These are phyloP conservation scores for Acanthamoeba triangularis DNA, from an alignment of 208 protist genomes.

Conservation along the genomic window DNA sequence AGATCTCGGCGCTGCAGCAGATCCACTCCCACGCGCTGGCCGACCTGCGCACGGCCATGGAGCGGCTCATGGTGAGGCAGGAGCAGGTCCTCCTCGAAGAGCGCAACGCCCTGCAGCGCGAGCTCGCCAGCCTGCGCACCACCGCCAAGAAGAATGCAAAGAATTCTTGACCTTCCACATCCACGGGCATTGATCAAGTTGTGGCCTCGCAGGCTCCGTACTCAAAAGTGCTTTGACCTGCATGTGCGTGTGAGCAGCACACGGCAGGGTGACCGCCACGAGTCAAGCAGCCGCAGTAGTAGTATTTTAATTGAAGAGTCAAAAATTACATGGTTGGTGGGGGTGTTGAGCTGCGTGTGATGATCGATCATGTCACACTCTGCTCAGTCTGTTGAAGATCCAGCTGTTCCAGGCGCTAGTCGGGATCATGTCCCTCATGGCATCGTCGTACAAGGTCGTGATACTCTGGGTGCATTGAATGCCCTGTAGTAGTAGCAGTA, in stretches of 20 bases:
- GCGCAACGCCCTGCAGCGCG: not conserved
- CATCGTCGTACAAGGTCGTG: not conserved
- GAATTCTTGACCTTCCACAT: not conserved
- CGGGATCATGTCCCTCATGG: not conserved
- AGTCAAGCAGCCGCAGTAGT: no score
- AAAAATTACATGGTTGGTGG: not conserved
- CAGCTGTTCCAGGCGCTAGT: constrained; percentile 8
- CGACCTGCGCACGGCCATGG: not conserved
- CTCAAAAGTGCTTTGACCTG: no score
- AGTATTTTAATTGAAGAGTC: no score
- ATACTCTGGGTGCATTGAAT: constrained; percentile 23
- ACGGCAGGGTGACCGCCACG: no score
- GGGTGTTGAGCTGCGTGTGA: no score
- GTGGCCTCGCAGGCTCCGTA: no score
- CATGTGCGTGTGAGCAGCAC: no score
- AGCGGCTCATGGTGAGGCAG: constrained; percentile 1
- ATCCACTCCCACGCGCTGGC: not conserved
- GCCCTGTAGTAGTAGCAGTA: no score
- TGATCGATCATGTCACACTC: no score
- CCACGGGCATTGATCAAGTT: no score
- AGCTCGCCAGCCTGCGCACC: not conserved
- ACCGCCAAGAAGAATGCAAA: not conserved
- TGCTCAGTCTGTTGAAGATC: not conserved
- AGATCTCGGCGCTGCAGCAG: constrained; percentile 45
- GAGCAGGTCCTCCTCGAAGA: constrained; percentile 43